Conservation (phyloP, 179 eudicot species). For the Pouteria campechiana region DNA sequence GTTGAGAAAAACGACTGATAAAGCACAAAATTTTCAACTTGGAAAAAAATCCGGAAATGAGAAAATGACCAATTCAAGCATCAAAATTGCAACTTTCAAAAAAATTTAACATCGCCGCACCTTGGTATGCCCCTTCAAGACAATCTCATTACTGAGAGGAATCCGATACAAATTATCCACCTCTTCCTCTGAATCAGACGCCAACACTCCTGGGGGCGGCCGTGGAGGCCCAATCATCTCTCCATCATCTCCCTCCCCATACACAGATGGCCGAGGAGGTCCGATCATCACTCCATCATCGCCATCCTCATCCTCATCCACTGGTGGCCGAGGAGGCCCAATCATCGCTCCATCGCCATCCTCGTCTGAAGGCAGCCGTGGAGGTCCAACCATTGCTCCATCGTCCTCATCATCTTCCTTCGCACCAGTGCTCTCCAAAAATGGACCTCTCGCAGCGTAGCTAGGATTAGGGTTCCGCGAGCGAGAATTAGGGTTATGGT, state of each 20-base stretch:
- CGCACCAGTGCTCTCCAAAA: neutral
- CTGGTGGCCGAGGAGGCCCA: slow-evolving; percentile 26
- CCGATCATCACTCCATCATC: slow-evolving; percentile 19
- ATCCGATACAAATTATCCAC: slow-evolving; percentile 35
- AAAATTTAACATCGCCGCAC: no score
- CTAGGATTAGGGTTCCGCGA: slow-evolving; percentile 15
- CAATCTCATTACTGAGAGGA: slow-evolving; percentile 86
- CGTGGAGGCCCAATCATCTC: slow-evolving; percentile 50
- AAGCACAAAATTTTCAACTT: no score
- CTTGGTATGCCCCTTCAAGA: slow-evolving; percentile 87
- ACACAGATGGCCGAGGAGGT: slow-evolving; percentile 28
- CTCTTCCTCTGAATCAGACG: slow-evolving; percentile 22
- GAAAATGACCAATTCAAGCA: no score
- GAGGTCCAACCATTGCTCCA: slow-evolving; percentile 12
- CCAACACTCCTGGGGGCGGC: slow-evolving; percentile 18
- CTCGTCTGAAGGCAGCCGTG: slow-evolving; percentile 9
- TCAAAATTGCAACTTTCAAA: no score
- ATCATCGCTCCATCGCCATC: slow-evolving; percentile 14
- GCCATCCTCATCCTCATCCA: slow-evolving; percentile 8
- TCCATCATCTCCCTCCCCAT: slow-evolving; percentile 18
- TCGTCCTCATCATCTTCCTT: slow-evolving; percentile 1
- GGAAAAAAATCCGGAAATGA: no score
- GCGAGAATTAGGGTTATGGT: slow-evolving; percentile 11
- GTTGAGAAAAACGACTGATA: no score
- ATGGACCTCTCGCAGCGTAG: neutral